A percentile compares a stretch with the other conserved stretches of the same genome.
Conservation (phyloP, 2,329 filamentous ascomycete genomes). For the Exophiala sp. region DNA sequence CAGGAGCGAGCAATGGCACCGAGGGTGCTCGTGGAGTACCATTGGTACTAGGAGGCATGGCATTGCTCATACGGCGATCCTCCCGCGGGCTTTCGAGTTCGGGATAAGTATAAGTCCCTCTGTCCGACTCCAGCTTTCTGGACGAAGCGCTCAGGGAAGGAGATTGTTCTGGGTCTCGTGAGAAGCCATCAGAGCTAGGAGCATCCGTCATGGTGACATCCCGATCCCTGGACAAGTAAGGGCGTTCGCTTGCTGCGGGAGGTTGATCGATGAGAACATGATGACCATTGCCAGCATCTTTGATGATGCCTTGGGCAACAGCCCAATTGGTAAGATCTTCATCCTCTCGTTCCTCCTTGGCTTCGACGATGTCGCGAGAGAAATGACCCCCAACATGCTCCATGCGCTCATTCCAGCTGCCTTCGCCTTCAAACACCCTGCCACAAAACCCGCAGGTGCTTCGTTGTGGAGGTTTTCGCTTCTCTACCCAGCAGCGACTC, state of each 20-base stretch:
- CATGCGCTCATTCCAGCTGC: constrained; percentile 77
- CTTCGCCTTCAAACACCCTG: constrained; percentile 59
- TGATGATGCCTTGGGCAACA: constrained; percentile 34
- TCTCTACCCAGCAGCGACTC: constrained; percentile 54
- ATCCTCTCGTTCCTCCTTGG: constrained; percentile 48
- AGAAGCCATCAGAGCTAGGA: constrained; percentile 20
- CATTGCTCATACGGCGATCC: constrained; percentile 21
- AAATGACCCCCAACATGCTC: constrained; percentile 83
- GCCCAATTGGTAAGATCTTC: constrained; percentile 42
- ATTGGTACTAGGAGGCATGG: constrained; percentile 17
- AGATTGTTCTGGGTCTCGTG: constrained; percentile 21
- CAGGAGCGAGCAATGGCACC: constrained; percentile 11
- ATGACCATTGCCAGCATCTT: constrained; percentile 25
- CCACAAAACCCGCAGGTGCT: constrained; percentile 63
- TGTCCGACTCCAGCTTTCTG: constrained; percentile 16
- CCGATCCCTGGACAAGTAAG: constrained; percentile 22
- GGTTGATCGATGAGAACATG: constrained; percentile 28
- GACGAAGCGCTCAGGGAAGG: constrained; percentile 22
- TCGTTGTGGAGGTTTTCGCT: constrained; percentile 59
- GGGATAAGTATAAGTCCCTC: constrained; percentile 14
- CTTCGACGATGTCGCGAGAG: constrained; percentile 45
- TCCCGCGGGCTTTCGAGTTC: constrained; percentile 20
- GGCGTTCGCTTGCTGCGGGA: constrained; percentile 18
- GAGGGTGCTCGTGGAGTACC: constrained; percentile 22
- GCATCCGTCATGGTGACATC: constrained; percentile 27